Evolutionary conservation across 1,139 yeast genomes (phyloP).

Genomic region (Yamadazyma epiphylla): DNA sequence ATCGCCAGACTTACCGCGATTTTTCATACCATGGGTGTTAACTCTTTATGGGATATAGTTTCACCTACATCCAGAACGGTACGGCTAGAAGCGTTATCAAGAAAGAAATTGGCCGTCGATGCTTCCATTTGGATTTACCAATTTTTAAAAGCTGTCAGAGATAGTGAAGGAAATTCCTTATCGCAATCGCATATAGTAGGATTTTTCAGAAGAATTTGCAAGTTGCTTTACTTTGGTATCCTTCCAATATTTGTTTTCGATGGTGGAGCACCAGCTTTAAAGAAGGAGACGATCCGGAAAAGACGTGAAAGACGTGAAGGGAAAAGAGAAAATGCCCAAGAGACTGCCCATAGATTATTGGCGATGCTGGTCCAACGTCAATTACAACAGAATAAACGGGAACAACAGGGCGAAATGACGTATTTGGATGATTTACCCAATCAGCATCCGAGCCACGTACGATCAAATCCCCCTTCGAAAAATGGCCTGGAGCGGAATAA

Average conservation of each 20-base stretch:
- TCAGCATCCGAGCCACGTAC: constrained; percentile 14
- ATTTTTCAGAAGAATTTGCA: constrained; percentile 90
- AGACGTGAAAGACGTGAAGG: constrained; percentile 75
- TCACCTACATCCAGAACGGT: constrained; percentile 93
- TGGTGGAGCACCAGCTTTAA: constrained; percentile 91
- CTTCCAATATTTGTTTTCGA: constrained; percentile 94
- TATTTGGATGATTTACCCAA: constrained; percentile 42
- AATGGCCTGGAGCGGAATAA: constrained; percentile 6
- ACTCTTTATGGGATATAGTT: constrained; percentile 87
- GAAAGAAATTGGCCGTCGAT: constrained; percentile 85
- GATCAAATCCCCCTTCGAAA: not conserved
- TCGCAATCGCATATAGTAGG: constrained; percentile 88
- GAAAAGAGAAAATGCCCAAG: constrained; percentile 62
- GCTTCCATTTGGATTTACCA: constrained; percentile 99
- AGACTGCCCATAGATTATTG: constrained; percentile 75
- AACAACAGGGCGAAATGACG: constrained; percentile 20
- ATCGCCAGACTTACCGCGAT: too few relatives aligned
- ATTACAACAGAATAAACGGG: constrained; percentile 28
- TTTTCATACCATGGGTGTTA: constrained; percentile 99
- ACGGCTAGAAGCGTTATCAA: constrained; percentile 72
- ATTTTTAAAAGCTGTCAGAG: constrained; percentile 91
- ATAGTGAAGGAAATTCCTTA: constrained; percentile 74
- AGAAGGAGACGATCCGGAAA: constrained; percentile 67
- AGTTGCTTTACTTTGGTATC: constrained; percentile 82
- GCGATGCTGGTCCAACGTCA: constrained; percentile 73